phyloP scores from a whole-genome alignment of 164 flowering plant species.

The Macadamia integrifolia region DNA sequence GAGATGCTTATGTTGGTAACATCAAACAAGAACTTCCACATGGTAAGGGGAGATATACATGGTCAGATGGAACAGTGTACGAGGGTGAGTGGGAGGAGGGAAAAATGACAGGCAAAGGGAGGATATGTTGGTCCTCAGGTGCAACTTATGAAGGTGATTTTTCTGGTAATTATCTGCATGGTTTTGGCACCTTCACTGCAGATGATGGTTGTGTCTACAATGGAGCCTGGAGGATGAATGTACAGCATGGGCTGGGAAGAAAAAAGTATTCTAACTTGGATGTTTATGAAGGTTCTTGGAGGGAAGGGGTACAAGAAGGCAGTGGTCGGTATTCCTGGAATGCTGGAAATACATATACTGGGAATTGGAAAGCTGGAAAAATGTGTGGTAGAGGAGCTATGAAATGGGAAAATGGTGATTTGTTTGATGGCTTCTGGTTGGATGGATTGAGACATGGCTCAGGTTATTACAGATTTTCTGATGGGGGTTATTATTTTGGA shows the following conservation, averaged over 20 bases:
- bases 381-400: conserved; percentile 86
- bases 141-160: conserved; percentile 75
- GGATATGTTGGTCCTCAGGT: conserved; percentile 62
- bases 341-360: conserved; percentile 56
- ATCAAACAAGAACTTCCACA: conserved; percentile 57
- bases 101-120: conserved; percentile 75
- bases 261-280: conserved; percentile 63
- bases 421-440: conserved; percentile 74
- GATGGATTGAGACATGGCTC: conserved; percentile 76
- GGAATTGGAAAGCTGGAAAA: conserved; percentile 77
- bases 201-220: conserved; percentile 48
- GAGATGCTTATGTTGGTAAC: conserved; percentile 65
- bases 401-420: conserved; percentile 79
- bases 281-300: conserved; percentile 87
- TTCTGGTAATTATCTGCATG: conserved; percentile 76
- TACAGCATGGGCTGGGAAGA: conserved; percentile 71
- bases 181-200: conserved; percentile 49
- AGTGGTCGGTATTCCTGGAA: conserved; percentile 72
- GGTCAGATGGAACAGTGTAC: conserved; percentile 74
- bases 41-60: conserved; percentile 71
- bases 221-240: conserved; percentile 81
- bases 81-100: conserved; percentile 90
- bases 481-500: conserved; percentile 83
- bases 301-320: conserved; percentile 76
- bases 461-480: conserved; percentile 63